Percentiles rank a stretch among this genome's conserved stretches.
phyloP scores from a whole-genome alignment of 108 stramenopile genomes.

The Discostella pseudostelligera region DNA sequence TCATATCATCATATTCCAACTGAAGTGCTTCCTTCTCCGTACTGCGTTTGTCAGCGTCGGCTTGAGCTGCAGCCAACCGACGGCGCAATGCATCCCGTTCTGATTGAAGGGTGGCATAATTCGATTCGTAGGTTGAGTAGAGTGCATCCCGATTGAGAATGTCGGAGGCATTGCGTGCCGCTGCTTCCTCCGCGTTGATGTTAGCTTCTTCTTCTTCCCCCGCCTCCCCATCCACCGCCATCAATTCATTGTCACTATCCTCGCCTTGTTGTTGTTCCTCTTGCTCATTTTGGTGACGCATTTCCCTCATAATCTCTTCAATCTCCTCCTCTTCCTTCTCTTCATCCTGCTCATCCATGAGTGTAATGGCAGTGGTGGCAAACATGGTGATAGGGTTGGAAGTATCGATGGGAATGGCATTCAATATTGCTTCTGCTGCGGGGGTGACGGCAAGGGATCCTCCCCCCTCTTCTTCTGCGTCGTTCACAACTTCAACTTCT shows the following conservation, averaged over 20 bases:
- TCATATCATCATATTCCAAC: not conserved
- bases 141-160: slow-evolving; percentile 36
- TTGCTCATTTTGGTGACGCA: not conserved
- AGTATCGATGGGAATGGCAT: slow-evolving; percentile 1
- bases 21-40: not conserved
- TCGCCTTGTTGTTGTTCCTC: slow-evolving; percentile 1
- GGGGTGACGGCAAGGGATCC: not conserved
- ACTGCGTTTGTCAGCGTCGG: not conserved
- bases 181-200: slow-evolving; percentile 4
- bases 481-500: not conserved
- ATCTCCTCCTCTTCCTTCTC: slow-evolving; percentile 11
- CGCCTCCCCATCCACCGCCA: not conserved
- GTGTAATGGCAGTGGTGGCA: slow-evolving; percentile 4
- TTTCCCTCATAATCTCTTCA: slow-evolving; percentile 1
- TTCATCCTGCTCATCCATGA: not conserved
- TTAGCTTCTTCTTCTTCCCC: not conserved
- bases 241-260: no score
- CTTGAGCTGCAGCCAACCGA: not conserved
- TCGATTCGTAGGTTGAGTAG: slow-evolving; percentile 31
- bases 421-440: not conserved
- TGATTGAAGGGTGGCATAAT: slow-evolving; percentile 22
- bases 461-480: not conserved
- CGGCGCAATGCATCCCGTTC: slow-evolving; percentile 35
- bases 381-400: slow-evolving; percentile 5
- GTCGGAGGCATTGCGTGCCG: slow-evolving; percentile 26